Evolutionary conservation across 1,284 basidiomycete species (phyloP).

Genomic region (Cutaneotrichosporon sp.): DNA sequence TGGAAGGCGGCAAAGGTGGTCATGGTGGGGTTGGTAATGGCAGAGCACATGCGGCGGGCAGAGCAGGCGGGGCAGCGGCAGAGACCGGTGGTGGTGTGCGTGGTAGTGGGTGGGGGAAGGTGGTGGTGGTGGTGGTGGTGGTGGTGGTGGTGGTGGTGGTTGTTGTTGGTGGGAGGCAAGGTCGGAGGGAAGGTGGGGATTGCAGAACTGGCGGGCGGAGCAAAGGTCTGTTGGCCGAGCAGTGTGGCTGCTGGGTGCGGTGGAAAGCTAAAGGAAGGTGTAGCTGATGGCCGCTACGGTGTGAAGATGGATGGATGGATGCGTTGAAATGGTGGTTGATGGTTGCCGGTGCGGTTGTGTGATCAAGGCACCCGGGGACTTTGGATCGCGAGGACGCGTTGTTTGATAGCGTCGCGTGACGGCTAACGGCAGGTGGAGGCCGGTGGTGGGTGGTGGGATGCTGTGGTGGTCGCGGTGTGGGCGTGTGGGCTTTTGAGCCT

Average conservation of each 20-base stretch:
- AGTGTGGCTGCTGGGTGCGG: not conserved
- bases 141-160: not conserved
- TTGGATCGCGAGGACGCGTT: not conserved
- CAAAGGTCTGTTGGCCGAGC: not conserved
- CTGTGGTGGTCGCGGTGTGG: not conserved
- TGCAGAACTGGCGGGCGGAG: not conserved
- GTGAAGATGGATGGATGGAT: not conserved
- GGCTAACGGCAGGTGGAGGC: not conserved
- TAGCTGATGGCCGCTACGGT: not conserved
- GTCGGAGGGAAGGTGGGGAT: not conserved
- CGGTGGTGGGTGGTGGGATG: not conserved
- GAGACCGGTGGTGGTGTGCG: not conserved
- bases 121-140: not conserved
- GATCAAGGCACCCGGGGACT: not conserved
- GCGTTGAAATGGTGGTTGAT: too few species aligned
- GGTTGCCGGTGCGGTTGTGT: too few species aligned
- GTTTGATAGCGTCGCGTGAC: not conserved
- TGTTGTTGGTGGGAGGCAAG: not conserved
- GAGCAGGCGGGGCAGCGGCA: not conserved
- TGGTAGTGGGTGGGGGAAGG: not conserved
- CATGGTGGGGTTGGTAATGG: conserved; percentile 21
- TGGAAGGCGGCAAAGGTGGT: conserved; percentile 25
- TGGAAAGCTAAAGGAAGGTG: not conserved
- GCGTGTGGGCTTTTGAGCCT: not conserved
- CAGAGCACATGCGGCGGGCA: conserved; percentile 10